Conservation (phyloP, 495 filamentous ascomycete species). For the Penicillium alfredii region DNA sequence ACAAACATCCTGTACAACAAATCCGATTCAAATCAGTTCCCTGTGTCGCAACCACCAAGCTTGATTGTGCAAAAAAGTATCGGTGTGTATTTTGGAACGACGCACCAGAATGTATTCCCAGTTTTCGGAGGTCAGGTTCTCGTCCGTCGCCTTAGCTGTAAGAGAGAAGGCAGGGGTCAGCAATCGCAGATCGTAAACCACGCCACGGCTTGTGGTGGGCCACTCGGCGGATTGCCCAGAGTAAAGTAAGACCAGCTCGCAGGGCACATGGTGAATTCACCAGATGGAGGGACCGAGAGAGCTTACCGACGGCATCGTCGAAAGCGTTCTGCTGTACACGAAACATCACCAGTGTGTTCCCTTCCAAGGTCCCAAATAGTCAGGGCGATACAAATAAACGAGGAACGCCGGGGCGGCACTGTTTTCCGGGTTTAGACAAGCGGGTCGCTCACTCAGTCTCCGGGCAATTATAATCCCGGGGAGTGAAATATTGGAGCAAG, state of each 20-base stretch:
- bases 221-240: too few species aligned
- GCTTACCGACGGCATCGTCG: conserved; percentile 74
- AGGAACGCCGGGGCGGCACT: neutral
- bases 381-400: too few species aligned
- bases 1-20: conserved; percentile 69
- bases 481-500: too few species aligned
- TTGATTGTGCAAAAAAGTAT: too few species aligned
- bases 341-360: conserved; percentile 52
- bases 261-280: neutral
- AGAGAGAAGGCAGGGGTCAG: conserved; percentile 18
- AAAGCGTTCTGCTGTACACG: conserved; percentile 74
- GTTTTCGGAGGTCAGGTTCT: conserved; percentile 96
- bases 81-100: neutral
- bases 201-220: too few species aligned
- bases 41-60: neutral
- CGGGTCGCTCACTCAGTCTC: conserved; percentile 2
- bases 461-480: too few species aligned
- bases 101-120: conserved; percentile 92
- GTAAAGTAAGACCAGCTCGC: conserved; percentile 1
- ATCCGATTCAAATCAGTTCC: conserved; percentile 16
- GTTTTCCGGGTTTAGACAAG: conserved; percentile 7
- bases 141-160: conserved; percentile 94
- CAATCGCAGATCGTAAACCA: neutral
- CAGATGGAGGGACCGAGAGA: neutral
- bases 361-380: conserved; percentile 4